phyloP scores from a whole-genome alignment of 768 basidiomycete genomes.

The Suillus variegatus region DNA sequence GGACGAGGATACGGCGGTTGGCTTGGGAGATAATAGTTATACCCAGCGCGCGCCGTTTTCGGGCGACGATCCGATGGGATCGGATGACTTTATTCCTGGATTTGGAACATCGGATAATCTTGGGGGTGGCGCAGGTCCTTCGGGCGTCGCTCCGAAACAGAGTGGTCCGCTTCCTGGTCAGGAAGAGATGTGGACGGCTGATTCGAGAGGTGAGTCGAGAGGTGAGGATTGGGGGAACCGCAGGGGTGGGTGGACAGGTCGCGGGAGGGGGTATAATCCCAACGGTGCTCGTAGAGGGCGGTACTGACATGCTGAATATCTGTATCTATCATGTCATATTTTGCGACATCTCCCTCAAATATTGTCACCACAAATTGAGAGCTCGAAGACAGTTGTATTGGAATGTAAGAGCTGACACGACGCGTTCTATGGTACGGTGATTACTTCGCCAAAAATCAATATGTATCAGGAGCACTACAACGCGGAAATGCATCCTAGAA shows the following conservation, averaged over 20 bases:
- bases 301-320: conserved; percentile 10
- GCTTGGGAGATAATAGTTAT: conserved; percentile 13
- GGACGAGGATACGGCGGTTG: conserved; percentile 40
- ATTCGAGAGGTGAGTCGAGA: conserved; percentile 34
- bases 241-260: conserved; percentile 32
- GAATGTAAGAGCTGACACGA: neutral
- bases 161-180: conserved; percentile 46
- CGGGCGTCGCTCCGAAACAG: conserved; percentile 35
- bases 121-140: conserved; percentile 20
- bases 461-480: neutral
- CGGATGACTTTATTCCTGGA: conserved; percentile 68
- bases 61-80: conserved; percentile 30
- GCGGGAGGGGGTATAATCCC: conserved; percentile 35
- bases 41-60: conserved; percentile 27
- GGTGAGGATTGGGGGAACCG: conserved; percentile 40
- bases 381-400: neutral
- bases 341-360: neutral
- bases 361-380: neutral
- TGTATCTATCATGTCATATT: neutral
- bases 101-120: conserved; percentile 44
- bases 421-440: neutral
- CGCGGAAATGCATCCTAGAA: neutral
- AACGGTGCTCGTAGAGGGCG: conserved; percentile 28
- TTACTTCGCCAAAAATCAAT: neutral
- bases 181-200: conserved; percentile 50